A percentile compares a stretch with the other conserved stretches of the same genome.
Evolutionary conservation across 2,329 filamentous ascomycete genomes (phyloP).

Genomic region (Paracoccidioides lutzii): DNA sequence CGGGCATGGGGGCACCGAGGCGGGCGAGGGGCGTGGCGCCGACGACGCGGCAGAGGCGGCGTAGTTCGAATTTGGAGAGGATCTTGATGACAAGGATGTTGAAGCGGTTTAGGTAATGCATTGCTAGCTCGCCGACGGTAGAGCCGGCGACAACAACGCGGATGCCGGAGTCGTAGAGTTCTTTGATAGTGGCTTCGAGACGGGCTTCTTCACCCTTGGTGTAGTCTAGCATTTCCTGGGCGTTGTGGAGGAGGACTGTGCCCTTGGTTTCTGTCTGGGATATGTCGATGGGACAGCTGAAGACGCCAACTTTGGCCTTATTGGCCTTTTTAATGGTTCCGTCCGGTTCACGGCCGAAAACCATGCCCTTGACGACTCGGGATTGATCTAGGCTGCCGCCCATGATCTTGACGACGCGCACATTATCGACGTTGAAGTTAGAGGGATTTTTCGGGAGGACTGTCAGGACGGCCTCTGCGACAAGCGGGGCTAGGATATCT

Average conservation of each 20-base stretch:
- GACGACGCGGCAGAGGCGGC: conserved; percentile 87
- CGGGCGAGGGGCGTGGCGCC: conserved; percentile 93
- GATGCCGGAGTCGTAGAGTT: conserved; percentile 84
- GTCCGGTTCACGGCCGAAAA: conserved; percentile 91
- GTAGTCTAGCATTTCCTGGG: conserved; percentile 97
- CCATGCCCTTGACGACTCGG: conserved; percentile 93
- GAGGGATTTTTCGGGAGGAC: conserved; percentile 89
- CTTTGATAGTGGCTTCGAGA: conserved; percentile 83
- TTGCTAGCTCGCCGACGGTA: conserved; percentile 85
- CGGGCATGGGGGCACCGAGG: conserved; percentile 96
- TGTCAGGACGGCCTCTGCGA: conserved; percentile 70
- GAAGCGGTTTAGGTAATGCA: conserved; percentile 96
- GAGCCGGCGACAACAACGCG: conserved; percentile 85
- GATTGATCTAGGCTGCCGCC: conserved; percentile 90
- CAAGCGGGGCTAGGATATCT: conserved; percentile 71
- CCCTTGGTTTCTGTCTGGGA: conserved; percentile 98
- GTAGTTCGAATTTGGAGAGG: conserved; percentile 94
- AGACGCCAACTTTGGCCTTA: conserved; percentile 94
- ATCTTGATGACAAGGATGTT: conserved; percentile 94
- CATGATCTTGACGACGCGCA: conserved; percentile 99
- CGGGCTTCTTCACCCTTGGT: conserved; percentile 92
- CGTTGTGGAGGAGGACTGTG: conserved; percentile 90
- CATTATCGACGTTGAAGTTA: conserved; percentile 98
- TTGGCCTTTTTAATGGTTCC: conserved; percentile 78
- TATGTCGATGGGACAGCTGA: conserved; percentile 88